phyloP scores from a whole-genome alignment of 2,329 filamentous ascomycete genomes.

The Cadophora malorum region DNA sequence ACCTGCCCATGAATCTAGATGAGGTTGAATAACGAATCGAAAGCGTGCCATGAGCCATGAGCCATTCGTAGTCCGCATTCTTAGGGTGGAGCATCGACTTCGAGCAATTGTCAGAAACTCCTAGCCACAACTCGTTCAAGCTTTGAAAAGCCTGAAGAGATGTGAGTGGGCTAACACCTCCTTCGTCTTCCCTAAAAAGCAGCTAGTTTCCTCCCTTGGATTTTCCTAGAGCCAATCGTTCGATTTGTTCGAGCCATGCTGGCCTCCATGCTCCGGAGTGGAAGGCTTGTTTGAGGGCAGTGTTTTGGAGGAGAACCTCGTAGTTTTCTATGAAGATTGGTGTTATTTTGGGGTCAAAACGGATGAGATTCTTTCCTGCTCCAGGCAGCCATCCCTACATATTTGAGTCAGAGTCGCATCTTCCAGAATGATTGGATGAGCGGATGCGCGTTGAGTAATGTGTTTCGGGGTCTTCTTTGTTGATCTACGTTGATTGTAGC shows the following conservation, averaged over 20 bases:
- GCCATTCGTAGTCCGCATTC: not conserved
- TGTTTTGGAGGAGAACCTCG: not conserved
- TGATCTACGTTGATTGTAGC: no score
- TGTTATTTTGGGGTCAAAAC: not conserved
- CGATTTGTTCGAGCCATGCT: not conserved
- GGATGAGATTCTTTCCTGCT: not conserved
- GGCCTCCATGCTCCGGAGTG: not conserved
- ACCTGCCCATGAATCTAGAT: not conserved
- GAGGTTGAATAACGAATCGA: not conserved
- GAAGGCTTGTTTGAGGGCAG: not conserved
- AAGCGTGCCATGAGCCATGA: not conserved
- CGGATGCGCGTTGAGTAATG: no score
- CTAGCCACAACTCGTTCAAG: not conserved
- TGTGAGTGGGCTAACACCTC: not conserved
- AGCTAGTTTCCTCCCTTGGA: not conserved
- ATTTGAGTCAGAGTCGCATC: not conserved
- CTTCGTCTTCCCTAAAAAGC: not conserved
- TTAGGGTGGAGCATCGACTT: not conserved
- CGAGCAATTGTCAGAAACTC: not conserved
- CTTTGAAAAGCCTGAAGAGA: not conserved
- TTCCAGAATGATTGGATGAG: no score
- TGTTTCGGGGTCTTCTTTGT: no score
- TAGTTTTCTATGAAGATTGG: not conserved
- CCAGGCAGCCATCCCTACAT: not conserved
- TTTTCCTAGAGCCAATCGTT: not conserved